phyloP scores from a whole-genome alignment of 1,139 yeast genomes.

The Kodamaea ohmeri region DNA sequence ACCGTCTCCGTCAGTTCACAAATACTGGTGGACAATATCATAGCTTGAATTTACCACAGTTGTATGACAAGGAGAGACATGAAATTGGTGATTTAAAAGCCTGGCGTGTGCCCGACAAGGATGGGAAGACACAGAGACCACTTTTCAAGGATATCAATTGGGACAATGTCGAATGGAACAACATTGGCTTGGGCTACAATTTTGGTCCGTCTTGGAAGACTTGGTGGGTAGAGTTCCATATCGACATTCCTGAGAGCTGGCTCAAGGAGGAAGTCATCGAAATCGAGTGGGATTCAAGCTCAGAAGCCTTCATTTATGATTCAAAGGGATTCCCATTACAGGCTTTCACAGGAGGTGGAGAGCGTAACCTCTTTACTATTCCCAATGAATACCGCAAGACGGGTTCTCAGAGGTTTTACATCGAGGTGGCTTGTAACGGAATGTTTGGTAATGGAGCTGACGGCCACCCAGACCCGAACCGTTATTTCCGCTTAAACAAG shows the following conservation, averaged over 20 bases:
- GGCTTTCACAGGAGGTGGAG: constrained; percentile 86
- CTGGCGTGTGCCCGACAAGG: constrained; percentile 61
- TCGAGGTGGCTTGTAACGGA: constrained; percentile 92
- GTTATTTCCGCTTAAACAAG: constrained; percentile 60
- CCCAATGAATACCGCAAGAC: constrained; percentile 52
- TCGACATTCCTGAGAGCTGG: constrained; percentile 66
- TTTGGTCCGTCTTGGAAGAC: constrained; percentile 97
- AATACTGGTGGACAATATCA: constrained; percentile 69
- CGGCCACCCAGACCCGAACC: constrained; percentile 63
- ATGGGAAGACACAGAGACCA: constrained; percentile 62
- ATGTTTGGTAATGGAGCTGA: constrained; percentile 83
- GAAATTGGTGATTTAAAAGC: constrained; percentile 50
- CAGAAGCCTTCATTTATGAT: constrained; percentile 80
- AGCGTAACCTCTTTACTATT: constrained; percentile 69
- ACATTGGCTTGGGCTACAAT: constrained; percentile 65
- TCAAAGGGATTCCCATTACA: constrained; percentile 66
- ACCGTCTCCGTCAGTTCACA: constrained; percentile 77
- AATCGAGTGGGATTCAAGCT: constrained; percentile 83
- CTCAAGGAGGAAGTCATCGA: constrained; percentile 43
- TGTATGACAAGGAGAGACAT: constrained; percentile 62
- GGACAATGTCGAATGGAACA: constrained; percentile 48
- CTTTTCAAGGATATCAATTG: constrained; percentile 64
- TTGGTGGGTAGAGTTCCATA: constrained; percentile 79
- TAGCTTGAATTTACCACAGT: constrained; percentile 74
- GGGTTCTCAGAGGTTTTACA: constrained; percentile 56